These are phyloP conservation scores for Moesziomyces globuligerus DNA, from an alignment of 1,284 basidiomycete genomes.

Conservation along the genomic window DNA sequence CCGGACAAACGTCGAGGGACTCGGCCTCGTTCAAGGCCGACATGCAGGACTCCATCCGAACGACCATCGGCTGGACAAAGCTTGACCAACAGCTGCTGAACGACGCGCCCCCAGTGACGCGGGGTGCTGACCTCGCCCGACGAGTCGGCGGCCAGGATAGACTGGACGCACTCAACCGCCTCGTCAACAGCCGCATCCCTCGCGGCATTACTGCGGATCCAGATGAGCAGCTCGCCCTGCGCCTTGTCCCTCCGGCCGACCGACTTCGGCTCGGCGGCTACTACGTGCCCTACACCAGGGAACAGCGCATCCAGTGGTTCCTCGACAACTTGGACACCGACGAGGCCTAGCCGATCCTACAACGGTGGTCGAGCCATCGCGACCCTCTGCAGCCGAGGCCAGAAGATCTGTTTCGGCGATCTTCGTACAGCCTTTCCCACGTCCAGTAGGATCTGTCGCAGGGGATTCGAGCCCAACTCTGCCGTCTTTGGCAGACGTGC, in stretches of 20 bases:
- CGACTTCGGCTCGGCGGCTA: constrained; percentile 28
- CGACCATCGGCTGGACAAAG: constrained; percentile 34
- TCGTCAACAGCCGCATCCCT: constrained; percentile 1
- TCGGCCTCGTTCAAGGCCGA: constrained; percentile 32
- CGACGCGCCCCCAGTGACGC: constrained; percentile 1
- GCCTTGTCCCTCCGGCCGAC: constrained; percentile 23
- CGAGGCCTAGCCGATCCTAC: constrained; percentile 12
- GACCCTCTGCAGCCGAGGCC: too few species aligned
- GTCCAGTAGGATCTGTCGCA: too few species aligned
- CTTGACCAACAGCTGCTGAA: constrained; percentile 25
- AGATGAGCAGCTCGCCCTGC: constrained; percentile 13
- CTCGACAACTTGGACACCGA: constrained; percentile 37
- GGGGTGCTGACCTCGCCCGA: neutral
- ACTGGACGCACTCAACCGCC: neutral
- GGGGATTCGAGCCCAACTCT: too few species aligned
- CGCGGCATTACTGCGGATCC: neutral
- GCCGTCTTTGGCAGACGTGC: too few species aligned
- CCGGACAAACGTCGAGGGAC: constrained; percentile 9
- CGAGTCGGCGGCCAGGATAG: constrained; percentile 3
- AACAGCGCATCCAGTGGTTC: constrained; percentile 40
- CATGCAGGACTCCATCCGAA: constrained; percentile 33
- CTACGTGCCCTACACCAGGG: constrained; percentile 44
- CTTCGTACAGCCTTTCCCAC: too few species aligned
- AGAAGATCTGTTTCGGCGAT: too few species aligned
- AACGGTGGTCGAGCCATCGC: too few species aligned